phyloP scores from a whole-genome alignment of 2,329 filamentous ascomycete genomes.

The Nemania bipapillata region DNA sequence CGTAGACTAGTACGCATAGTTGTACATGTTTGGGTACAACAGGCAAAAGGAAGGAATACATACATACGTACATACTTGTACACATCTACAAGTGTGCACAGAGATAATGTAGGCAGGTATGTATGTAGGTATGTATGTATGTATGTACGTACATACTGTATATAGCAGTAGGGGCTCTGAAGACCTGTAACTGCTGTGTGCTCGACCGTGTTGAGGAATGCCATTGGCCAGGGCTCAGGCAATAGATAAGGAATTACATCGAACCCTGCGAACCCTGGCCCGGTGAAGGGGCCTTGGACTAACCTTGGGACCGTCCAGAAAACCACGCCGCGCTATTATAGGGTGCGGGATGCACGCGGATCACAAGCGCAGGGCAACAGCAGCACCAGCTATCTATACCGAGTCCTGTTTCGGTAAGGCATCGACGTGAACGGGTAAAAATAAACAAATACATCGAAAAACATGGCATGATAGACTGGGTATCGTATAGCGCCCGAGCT shows the following conservation, averaged over 20 bases:
- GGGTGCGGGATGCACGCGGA: slow-evolving; percentile 26
- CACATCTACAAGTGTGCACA: background rate
- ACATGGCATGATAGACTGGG: slow-evolving; percentile 12
- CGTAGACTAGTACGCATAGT: background rate
- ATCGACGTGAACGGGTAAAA: background rate
- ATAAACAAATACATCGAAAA: background rate
- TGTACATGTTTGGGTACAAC: background rate
- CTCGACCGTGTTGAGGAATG: slow-evolving; percentile 8
- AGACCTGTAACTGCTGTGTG: slow-evolving; percentile 3
- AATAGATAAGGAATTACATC: slow-evolving; percentile 40
- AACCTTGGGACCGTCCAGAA: background rate
- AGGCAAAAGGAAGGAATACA: background rate
- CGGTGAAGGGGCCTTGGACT: slow-evolving; percentile 6
- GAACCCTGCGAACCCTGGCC: slow-evolving; percentile 8
- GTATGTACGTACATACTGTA: no score
- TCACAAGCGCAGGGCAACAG: background rate
- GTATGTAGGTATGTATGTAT: no score
- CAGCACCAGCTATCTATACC: no score
- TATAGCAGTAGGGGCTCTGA: background rate
- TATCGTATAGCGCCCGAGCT: background rate
- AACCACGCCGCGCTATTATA: slow-evolving; percentile 21
- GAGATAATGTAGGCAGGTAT: no score
- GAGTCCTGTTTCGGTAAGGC: slow-evolving; percentile 12
- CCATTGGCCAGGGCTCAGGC: slow-evolving; percentile 32
- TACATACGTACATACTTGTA: no score